These are phyloP conservation scores for Fusarium oxysporum DNA, from an alignment of 2,329 filamentous ascomycete species.

Conservation along the genomic window DNA sequence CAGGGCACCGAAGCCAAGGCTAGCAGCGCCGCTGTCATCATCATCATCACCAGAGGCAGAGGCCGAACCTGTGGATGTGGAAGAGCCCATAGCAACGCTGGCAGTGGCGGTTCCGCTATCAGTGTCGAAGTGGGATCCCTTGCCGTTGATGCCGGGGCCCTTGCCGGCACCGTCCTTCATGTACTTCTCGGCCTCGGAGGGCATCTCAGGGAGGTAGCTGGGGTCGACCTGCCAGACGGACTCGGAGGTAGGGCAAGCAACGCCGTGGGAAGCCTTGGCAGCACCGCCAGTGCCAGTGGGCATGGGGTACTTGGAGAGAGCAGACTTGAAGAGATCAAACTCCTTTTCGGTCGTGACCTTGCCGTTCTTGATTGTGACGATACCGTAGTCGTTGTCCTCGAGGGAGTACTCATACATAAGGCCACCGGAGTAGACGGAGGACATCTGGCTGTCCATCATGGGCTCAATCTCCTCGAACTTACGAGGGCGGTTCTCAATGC, in stretches of 20 bases:
- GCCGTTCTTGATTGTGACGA: slow-evolving; percentile 73
- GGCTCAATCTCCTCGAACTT: slow-evolving; percentile 83
- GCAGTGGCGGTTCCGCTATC: slow-evolving; percentile 61
- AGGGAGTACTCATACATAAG: slow-evolving; percentile 95
- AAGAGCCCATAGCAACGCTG: slow-evolving; percentile 50
- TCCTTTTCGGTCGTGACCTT: slow-evolving; percentile 68
- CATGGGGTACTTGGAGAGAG: slow-evolving; percentile 61
- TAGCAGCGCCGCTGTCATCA: slow-evolving; percentile 49
- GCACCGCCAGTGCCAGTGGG: slow-evolving; percentile 65
- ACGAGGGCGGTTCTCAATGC: slow-evolving; percentile 79
- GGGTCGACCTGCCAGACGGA: slow-evolving; percentile 63
- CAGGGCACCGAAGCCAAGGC: slow-evolving; percentile 49
- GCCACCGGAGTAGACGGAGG: slow-evolving; percentile 90
- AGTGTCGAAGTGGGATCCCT: slow-evolving; percentile 65
- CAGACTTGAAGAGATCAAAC: slow-evolving; percentile 66
- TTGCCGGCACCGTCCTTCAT: slow-evolving; percentile 65
- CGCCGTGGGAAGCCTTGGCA: slow-evolving; percentile 59
- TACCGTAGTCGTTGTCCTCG: slow-evolving; percentile 83
- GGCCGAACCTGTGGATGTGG: slow-evolving; percentile 45
- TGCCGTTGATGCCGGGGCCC: slow-evolving; percentile 64
- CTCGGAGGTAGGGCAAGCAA: slow-evolving; percentile 62
- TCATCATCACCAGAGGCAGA: slow-evolving; percentile 36
- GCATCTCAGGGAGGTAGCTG: slow-evolving; percentile 64
- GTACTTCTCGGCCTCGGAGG: slow-evolving; percentile 62
- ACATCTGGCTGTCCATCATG: slow-evolving; percentile 88